Base-by-base conservation (phyloP, 805 yeast species). In the Ogataea minuta region DNA sequence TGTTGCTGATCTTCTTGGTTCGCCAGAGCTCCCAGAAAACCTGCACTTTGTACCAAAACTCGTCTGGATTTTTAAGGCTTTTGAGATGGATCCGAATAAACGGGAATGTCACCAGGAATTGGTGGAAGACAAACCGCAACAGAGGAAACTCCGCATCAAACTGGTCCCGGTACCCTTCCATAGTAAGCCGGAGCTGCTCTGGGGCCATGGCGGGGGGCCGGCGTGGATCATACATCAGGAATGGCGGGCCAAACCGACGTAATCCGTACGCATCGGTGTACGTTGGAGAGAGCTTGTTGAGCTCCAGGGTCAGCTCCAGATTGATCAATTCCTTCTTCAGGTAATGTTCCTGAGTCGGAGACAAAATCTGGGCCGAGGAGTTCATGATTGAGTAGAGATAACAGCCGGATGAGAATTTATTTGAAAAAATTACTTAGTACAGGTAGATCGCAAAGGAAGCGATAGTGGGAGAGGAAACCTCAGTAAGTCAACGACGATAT, bases 21-120 rank as follows among this genome's bases (percentile, higher is more conserved):
- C 85, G 82, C 64, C 93, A 81, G 39, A 81, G 75, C 56, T 89
- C 95, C 54, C 83, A 76, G 54, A 90, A 87, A 17, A 81, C 80
- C 62, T 90, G 96, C 0, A 89, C 80, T 33, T 82, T 81, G 31
- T 77, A 76, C 96, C 97, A 91, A 54, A 91, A 86, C 12, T 38
- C 45, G 20, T 50, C 48, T 21, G 49, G 47, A 14, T 49, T 44
- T 5, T 35, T 36, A 27, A 43, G 37, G 1, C 34, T 28, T 16
- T 46, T 41, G 39, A 62, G 43, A 35, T 77, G 77, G 29, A 74
- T 72, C 30, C 75, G 71, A 23, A 93, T 66, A 54, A 89, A 81
- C 0, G 99, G 98, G 51, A 91, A 83, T 1, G 82, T 76, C 36
- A 71, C 67, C 3, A 90, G 60, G 44, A 81, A 82, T 30, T 76